Evolutionary conservation across 2,329 filamentous ascomycete species (phyloP).

Genomic region (Aspergillus hiratsukae): DNA sequence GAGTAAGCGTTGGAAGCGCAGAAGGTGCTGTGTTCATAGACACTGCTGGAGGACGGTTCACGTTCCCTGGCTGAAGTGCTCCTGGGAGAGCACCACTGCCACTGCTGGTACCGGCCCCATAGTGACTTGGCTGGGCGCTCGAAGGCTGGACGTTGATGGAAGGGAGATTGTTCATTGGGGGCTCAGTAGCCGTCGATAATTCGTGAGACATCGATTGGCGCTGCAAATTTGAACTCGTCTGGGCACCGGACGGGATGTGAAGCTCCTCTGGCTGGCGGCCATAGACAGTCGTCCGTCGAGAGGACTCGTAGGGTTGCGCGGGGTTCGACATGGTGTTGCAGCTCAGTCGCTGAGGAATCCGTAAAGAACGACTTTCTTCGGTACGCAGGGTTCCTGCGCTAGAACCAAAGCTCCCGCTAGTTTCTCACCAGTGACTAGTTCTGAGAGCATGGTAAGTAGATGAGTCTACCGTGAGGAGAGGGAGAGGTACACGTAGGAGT

Average conservation of each 20-base stretch:
- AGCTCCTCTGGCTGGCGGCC: conserved; percentile 53
- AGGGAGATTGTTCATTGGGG: conserved; percentile 45
- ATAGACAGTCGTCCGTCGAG: conserved; percentile 46
- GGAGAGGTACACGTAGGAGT: conserved; percentile 34
- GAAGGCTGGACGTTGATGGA: conserved; percentile 59
- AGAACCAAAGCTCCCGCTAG: background rate
- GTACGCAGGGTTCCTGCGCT: no score
- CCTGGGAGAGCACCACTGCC: conserved; percentile 50
- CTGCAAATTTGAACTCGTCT: conserved; percentile 35
- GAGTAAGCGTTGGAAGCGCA: conserved; percentile 54
- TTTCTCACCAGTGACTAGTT: background rate
- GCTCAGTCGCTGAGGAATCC: conserved; percentile 4
- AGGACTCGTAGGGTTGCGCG: conserved; percentile 46
- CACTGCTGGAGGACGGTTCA: conserved; percentile 49
- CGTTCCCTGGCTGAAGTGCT: conserved; percentile 54
- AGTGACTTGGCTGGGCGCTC: conserved; percentile 47
- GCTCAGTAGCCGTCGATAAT: conserved; percentile 49
- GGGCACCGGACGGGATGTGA: conserved; percentile 45
- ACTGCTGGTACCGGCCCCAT: conserved; percentile 37
- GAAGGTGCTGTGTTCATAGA: conserved; percentile 55
- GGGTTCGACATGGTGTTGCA: conserved; percentile 40
- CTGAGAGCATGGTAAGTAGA: background rate
- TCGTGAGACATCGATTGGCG: conserved; percentile 43
- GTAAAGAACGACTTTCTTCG: background rate
- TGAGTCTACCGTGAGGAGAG: background rate